Evolutionary conservation across 2,329 filamentous ascomycete genomes (phyloP).

Genomic region (Macrophomina phaseolina): DNA sequence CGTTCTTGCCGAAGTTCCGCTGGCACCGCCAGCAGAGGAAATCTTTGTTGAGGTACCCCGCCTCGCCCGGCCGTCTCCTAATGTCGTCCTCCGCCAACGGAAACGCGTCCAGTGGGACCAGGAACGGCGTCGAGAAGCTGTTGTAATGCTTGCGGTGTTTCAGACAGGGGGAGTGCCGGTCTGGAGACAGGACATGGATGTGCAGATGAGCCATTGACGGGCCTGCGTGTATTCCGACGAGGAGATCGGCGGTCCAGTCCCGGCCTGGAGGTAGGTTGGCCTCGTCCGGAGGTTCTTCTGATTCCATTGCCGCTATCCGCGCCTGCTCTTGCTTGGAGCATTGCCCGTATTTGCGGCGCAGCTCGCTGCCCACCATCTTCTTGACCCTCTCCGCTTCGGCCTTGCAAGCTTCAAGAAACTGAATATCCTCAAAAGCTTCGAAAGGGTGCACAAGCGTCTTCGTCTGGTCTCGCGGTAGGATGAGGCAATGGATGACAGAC

Average conservation of each 20-base stretch:
- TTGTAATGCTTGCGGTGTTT: constrained; percentile 90
- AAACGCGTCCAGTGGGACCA: constrained; percentile 79
- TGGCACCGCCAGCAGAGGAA: constrained; percentile 87
- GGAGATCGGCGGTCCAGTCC: constrained; percentile 78
- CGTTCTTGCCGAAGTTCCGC: constrained; percentile 73
- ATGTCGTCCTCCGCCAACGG: constrained; percentile 72
- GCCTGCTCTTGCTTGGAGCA: constrained; percentile 67
- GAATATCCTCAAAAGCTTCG: constrained; percentile 72
- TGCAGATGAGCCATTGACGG: constrained; percentile 94
- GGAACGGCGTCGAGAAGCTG: constrained; percentile 85
- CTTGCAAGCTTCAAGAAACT: constrained; percentile 70
- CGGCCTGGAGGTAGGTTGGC: constrained; percentile 68
- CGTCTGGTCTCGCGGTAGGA: constrained; percentile 74
- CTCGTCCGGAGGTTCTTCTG: constrained; percentile 36
- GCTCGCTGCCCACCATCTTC: constrained; percentile 72
- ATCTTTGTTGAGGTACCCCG: constrained; percentile 67
- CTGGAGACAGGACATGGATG: constrained; percentile 82
- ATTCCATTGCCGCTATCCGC: constrained; percentile 68
- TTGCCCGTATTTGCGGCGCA: constrained; percentile 70
- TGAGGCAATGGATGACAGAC: constrained; percentile 79
- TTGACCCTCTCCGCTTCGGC: constrained; percentile 67
- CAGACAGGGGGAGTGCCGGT: constrained; percentile 74
- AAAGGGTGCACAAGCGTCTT: constrained; percentile 74
- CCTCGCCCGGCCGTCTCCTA: constrained; percentile 61
- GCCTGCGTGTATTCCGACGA: constrained; percentile 80